Base-by-base conservation (phyloP, 2,329 filamentous ascomycete genomes). In the Claviceps sp. region DNA sequence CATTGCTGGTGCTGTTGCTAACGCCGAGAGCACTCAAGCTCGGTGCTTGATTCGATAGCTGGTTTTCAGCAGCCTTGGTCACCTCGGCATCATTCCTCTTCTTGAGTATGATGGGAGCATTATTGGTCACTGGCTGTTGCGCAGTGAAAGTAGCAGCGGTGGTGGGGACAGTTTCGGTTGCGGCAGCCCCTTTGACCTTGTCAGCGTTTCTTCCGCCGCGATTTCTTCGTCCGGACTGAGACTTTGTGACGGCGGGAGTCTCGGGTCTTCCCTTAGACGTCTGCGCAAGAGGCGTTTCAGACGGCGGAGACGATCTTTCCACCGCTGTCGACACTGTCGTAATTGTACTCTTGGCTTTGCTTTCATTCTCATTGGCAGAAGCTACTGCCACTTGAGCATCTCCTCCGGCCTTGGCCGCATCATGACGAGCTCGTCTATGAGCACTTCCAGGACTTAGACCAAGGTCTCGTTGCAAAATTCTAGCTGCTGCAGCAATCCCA, bases 401-500 rank as follows among this genome's bases (percentile, higher is more conserved):
- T 11, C 70, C 65, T 20, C 81, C 78, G 1, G 75, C 72, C 63
- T 81, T 80, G 13, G 76, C 74, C 48, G 75, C 76, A 58, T 81
- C 76, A 54, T 78, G 75, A 7, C 79, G 75, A 16, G 78, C 77
- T 61, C 77, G 76, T 53, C 81, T 72, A 62, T 82, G 78, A 14
- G 81, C 77, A 58, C 77, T 79, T 40, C 79, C 79, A 11, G 79
- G 78, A 54, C 77, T 82, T 1, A 85, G 72, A 20, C 81, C 81
- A 18, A 85, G 71, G 55, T 86, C 82, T 37, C 82, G 76, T 62
- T 84, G 81, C 18, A 86, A 60, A 50, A 85, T 79, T 16, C 80
- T 75, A 11, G 81, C 81, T 11, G 82, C 81, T 8, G 79, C 78
- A 34, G 79, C 73, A 50, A 84, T 82, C n/a, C 75, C 78, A 5